Base-by-base conservation (phyloP, 2,329 filamentous ascomycete species). In the Aspergillus transmontanensis region DNA sequence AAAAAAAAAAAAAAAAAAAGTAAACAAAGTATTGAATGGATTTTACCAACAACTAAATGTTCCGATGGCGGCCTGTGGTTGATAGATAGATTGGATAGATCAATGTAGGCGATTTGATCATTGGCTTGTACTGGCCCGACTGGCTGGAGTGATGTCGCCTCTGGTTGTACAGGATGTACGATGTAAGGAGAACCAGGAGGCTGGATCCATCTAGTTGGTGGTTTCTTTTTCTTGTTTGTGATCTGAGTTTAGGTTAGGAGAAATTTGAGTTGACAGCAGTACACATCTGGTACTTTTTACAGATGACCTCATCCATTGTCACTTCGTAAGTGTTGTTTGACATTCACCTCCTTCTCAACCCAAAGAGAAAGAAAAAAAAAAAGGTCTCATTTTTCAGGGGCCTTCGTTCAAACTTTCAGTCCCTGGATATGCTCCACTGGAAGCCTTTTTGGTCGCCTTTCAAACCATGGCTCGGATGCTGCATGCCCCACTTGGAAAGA, bases 51-150 rank as follows among this genome's bases (percentile, higher is more conserved):
- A 46, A 34, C 51, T 23, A 51, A 51, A 51, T 50, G 50, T 23
- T 59, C 57, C 57, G 57, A 23, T n/a, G 57, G 43, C 14, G n/a
- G 43, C 26, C 45, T 55, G 51, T 34, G 32, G 60, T 26, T 61
- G 60, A 61, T 58, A 58, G 54, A 58, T 61, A 48, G 60, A 61
- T 41, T 61, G 36, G 60, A 61, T 53, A 61, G 41, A 61, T 61
- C 60, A 58, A 45, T 28, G 23, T 21, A 30, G 46, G 46, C 6
- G 34, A 55, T 39, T 36, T 55, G n/a, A 55, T 32, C 39, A 39
- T 55, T 39, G 14, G 30, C 19, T 14, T 26, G 51, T 32, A 51
- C 28, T 21, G 12, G 21, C 30, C 23, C 36, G 32, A 55, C 51
- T 55, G 51, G 51, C 51, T 55, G 48, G n/a, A 51, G 14, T 51